Conservation (phyloP, 371 early-diverging fungal genomes). For the Chytridiales sp. region DNA sequence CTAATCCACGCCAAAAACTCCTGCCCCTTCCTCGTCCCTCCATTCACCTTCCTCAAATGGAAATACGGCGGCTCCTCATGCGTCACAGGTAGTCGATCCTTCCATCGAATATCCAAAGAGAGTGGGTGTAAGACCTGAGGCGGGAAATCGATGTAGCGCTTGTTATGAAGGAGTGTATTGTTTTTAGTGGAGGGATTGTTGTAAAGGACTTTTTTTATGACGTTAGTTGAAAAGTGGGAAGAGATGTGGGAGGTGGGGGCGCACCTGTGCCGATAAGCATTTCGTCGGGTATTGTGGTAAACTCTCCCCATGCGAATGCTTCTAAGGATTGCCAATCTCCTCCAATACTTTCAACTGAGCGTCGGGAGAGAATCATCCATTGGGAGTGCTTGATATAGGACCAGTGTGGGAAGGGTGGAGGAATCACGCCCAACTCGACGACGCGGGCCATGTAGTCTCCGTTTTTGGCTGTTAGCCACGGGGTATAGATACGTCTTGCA, state of each 20-base stretch:
- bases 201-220: slow-evolving; percentile 10
- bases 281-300: slow-evolving; percentile 36
- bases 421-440: slow-evolving; percentile 30
- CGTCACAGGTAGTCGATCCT: slow-evolving; percentile 4
- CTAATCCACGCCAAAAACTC: slow-evolving; percentile 34
- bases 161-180: slow-evolving; percentile 33
- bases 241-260: background rate
- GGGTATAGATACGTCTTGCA: too few relatives aligned
- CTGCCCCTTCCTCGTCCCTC: slow-evolving; percentile 6
- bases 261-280: slow-evolving; percentile 37
- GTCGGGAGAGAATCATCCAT: slow-evolving; percentile 38
- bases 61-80: slow-evolving; percentile 25
- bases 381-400: slow-evolving; percentile 37
- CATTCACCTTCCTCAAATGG: slow-evolving; percentile 34
- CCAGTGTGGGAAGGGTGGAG: slow-evolving; percentile 35
- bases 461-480: too few relatives aligned
- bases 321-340: slow-evolving; percentile 18
- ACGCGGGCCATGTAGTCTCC: slow-evolving; percentile 11
- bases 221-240: background rate
- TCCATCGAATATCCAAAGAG: slow-evolving; percentile 26
- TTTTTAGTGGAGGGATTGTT: slow-evolving; percentile 23
- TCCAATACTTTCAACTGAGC: slow-evolving; percentile 30
- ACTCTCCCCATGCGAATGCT: slow-evolving; percentile 40
- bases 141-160: slow-evolving; percentile 37
- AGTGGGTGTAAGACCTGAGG: slow-evolving; percentile 26